Evolutionary conservation across 768 basidiomycete species (phyloP).

Genomic region (Coprinopsis cinerea): DNA sequence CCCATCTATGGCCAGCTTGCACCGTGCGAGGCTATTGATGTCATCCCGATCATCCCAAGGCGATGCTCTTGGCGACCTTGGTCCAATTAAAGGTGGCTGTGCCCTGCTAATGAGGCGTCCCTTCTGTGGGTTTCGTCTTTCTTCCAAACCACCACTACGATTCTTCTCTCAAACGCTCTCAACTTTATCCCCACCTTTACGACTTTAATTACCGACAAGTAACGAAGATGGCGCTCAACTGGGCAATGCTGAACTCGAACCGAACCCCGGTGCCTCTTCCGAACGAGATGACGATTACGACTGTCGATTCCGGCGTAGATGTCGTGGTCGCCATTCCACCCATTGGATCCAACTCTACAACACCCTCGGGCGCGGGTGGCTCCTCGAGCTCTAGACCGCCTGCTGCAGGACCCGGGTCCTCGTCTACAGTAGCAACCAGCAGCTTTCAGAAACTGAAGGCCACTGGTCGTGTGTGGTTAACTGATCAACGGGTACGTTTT

Average conservation of each 20-base stretch:
- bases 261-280: constrained; percentile 59
- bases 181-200: too few species aligned
- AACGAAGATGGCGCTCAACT: constrained; percentile 66
- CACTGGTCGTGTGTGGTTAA: constrained; percentile 54
- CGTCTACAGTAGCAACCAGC: constrained; percentile 46
- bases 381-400: not conserved
- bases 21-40: too few species aligned
- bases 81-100: too few species aligned
- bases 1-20: too few species aligned
- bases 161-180: too few species aligned
- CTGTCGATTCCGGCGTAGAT: constrained; percentile 53
- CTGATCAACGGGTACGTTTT: constrained; percentile 62
- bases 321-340: constrained; percentile 49
- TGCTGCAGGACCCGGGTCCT: constrained; percentile 36
- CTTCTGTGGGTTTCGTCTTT: too few species aligned
- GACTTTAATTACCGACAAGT: not conserved
- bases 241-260: constrained; percentile 59
- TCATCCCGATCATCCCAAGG: too few species aligned
- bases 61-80: too few species aligned
- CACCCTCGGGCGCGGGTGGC: not conserved
- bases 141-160: too few species aligned
- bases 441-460: constrained; percentile 54
- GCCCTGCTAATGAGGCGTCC: too few species aligned
- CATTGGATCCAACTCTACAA: not conserved
- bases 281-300: constrained; percentile 53